Evolutionary conservation across 2,329 filamentous ascomycete genomes (phyloP), one percentile per base, ranked within the genome.

Genomic region (Cladosporium oxysporum): DNA sequence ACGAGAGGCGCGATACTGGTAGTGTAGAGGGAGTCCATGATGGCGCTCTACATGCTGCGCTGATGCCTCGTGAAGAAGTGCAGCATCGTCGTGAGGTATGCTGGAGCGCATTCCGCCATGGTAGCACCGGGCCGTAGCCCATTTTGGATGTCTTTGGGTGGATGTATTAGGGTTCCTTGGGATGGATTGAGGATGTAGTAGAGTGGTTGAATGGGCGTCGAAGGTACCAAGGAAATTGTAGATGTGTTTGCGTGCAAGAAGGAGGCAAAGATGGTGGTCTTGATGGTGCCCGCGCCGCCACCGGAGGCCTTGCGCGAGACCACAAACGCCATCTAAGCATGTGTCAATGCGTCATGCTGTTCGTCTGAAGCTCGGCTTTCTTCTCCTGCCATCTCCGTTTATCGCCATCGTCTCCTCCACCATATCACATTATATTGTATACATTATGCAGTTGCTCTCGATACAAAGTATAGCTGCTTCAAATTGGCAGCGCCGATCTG

Each of bases 101-200:
- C 66, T 72, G 74, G 44, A 76, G 81, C 72, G 85, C 86, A 78
- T 82, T 80, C 81, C 87, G 85, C 88, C 87, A 90, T 79, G 87
- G 85, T 74, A 89, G 79, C 71, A 84, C 85, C 78, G 87, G 86
- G 74, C 85, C 83, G 81, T 87, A 86, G 77, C 88, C 82, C 88
- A 90, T 90, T 78, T 79, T 69, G 67, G 63, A 59, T 68, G 18
- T 44, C 23, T 49, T 47, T 33, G 26, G 52, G 52, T n/a, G 52
- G 28, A 29, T 33, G 33, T 29, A 31, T 31, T 18, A 3, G 29
- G 12, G 10, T 55, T 55, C 18, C 29, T 11, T 3, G 12, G 31
- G 31, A 8, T 12, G 31, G 21, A n/a, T 55, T 12, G 28, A 21
- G 4, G 52, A 55, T 55, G 7, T 33, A 10, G 7, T 14, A 16